Evolutionary conservation across 768 basidiomycete species (phyloP), one percentile per base, ranked within the genome.

Genomic region (Lactarius hengduanensis): DNA sequence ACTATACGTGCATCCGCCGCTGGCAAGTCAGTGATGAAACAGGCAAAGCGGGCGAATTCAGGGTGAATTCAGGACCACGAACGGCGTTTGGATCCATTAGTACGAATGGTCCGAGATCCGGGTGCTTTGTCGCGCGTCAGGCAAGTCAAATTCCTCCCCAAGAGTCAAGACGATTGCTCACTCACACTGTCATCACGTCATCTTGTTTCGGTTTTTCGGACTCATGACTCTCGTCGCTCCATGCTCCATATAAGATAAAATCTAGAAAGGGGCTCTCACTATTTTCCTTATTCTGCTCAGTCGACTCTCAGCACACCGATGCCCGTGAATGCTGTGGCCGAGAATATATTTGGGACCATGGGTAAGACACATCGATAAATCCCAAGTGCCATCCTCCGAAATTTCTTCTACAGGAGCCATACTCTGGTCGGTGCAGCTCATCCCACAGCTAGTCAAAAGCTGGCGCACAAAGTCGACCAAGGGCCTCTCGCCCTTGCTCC

Each of bases 391-490:
- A 22, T 72, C 78, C n/a, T 40, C 38, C 15, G 34, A 34, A 40
- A 15, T 15, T 67, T 73, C 7, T 36, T 5, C 36, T n/a, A 15
- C 59, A 88, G 88, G 88, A 2, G 84, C 88, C 0, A 74, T 89
- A 13, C 84, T 83, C 66, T 90, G 89, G 89, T 84, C 83, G 4
- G 78, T 81, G 16, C 89, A 89, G 70, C 73, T 91, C 16, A 73
- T 91, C 38, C 90, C 90, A 7, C 89, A 91, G 69, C 80, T 90
- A 28, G 83, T 85, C 84, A 91, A 93, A 75, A 89, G 83, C 69
- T 88, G 84, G 78, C 80, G 84, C 41, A 78, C 79, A 22, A 88
- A 91, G 71, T 84, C 83, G 28, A 90, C 88, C 0, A 79, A 83
- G 32, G 91, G 92, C 0, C 78, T 93, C 11, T 91, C 90, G 1